Conservation (phyloP, 1,139 yeast genomes). For the Yamadazyma diospyri region DNA sequence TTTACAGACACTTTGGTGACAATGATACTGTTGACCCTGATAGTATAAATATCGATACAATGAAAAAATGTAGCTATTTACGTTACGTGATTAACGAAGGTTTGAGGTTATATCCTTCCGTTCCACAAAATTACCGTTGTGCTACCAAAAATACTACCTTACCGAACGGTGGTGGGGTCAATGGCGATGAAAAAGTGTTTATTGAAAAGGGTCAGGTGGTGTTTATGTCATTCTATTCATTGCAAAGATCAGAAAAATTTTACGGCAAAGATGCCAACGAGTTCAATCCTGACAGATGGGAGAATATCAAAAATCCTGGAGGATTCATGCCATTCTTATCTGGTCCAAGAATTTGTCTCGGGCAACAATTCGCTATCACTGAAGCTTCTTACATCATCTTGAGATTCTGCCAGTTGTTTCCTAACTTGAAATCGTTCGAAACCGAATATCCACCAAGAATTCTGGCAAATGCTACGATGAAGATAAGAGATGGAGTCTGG, state of each 20-base stretch:
- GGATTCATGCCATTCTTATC: conserved; percentile 44
- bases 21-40: conserved; percentile 15
- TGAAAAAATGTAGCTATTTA: conserved; percentile 49
- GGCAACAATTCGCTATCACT: conserved; percentile 45
- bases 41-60: conserved; percentile 36
- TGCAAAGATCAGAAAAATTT: conserved; percentile 37
- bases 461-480: conserved; percentile 17
- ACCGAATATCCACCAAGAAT: conserved; percentile 15
- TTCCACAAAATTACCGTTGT: conserved; percentile 47
- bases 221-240: conserved; percentile 37
- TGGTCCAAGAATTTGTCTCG: conserved; percentile 45
- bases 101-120: conserved; percentile 52
- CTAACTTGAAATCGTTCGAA: conserved; percentile 11
- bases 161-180: conserved; percentile 54
- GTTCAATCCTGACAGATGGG: conserved; percentile 53
- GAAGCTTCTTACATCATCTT: conserved; percentile 35
- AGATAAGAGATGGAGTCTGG: conserved; percentile 15
- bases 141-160: conserved; percentile 43
- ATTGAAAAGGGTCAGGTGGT: conserved; percentile 42
- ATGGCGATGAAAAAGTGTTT: conserved; percentile 39
- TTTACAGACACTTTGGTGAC: conserved; percentile 27
- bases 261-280: conserved; percentile 49
- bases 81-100: conserved; percentile 47
- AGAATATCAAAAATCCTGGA: conserved; percentile 23
- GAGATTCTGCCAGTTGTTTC: conserved; percentile 20